These are phyloP conservation scores for Pseudophaeomoniella oleicola DNA, from an alignment of 2,329 filamentous ascomycete species.

Conservation along the genomic window DNA sequence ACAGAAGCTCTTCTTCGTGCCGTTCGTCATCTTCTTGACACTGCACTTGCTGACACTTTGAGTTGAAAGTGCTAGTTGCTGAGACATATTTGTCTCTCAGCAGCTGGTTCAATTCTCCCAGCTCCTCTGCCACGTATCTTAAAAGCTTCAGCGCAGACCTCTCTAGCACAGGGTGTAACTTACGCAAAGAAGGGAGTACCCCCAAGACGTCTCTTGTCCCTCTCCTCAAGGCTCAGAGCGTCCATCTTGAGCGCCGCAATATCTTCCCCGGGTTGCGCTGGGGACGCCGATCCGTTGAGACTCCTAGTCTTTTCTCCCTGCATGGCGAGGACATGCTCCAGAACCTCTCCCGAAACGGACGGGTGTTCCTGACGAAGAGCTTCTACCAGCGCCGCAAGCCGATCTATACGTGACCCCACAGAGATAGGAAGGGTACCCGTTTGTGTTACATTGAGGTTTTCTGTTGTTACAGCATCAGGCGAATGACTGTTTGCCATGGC, in stretches of 20 bases:
- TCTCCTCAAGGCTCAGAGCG: constrained; percentile 3
- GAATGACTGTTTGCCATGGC: not conserved
- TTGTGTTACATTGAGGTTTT: not conserved
- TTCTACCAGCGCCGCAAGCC: constrained; percentile 30
- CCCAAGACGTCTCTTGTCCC: not conserved
- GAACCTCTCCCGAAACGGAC: too few relatives aligned
- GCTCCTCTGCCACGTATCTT: constrained; percentile 12
- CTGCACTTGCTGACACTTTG: not conserved
- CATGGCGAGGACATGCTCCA: too few relatives aligned
- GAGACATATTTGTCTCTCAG: constrained; percentile 4
- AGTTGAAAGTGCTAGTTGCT: constrained; percentile 5
- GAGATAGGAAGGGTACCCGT: constrained; percentile 16
- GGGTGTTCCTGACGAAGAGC: constrained; percentile 21
- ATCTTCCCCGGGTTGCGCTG: constrained; percentile 14
- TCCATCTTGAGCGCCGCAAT: constrained; percentile 9
- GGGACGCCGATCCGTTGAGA: too few relatives aligned
- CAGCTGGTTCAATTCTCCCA: not conserved
- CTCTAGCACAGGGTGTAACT: constrained; percentile 3
- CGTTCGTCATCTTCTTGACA: constrained; percentile 4
- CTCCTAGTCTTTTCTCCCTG: too few relatives aligned
- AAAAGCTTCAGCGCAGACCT: constrained; percentile 5
- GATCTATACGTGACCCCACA: constrained; percentile 27
- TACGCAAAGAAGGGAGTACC: constrained; percentile 1
- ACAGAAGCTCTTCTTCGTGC: not conserved
- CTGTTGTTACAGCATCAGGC: constrained; percentile 1